Conservation (phyloP, 75 land plant species). For the Cunninghamia lanceolata region DNA sequence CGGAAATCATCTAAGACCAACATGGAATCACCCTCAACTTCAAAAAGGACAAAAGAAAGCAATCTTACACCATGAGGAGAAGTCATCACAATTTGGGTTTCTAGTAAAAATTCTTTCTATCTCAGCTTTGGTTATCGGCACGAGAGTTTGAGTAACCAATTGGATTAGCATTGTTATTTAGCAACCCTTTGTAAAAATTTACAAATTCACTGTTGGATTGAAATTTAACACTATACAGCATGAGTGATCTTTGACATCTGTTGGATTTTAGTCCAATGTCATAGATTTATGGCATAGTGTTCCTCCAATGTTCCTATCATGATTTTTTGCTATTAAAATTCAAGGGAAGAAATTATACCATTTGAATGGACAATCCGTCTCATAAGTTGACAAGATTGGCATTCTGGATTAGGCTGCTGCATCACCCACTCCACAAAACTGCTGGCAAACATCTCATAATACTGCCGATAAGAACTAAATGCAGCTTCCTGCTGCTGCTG, state of each 20-base stretch:
- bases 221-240: too few relatives aligned
- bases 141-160: too few relatives aligned
- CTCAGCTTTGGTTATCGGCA: too few relatives aligned
- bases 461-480: not conserved
- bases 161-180: too few relatives aligned
- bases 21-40: too few relatives aligned
- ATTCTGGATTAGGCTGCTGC: conserved; percentile 24
- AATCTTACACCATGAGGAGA: too few relatives aligned
- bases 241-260: not conserved
- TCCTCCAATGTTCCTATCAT: not conserved
- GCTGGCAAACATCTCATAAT: conserved; percentile 9
- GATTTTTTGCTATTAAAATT: not conserved
- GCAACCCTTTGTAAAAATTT: too few relatives aligned
- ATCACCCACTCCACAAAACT: conserved; percentile 27
- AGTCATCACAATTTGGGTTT: too few relatives aligned
- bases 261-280: not conserved
- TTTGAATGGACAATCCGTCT: conserved; percentile 38
- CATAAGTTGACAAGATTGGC: conserved; percentile 40
- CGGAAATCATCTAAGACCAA: too few relatives aligned
- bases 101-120: too few relatives aligned
- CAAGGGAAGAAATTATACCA: conserved; percentile 13
- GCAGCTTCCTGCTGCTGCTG: not conserved
- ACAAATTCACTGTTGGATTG: too few relatives aligned
- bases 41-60: too few relatives aligned
- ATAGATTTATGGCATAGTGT: not conserved